These are phyloP conservation scores for Sordariomycetes sp. DNA, from an alignment of 2,329 filamentous ascomycete species.

Conservation along the genomic window DNA sequence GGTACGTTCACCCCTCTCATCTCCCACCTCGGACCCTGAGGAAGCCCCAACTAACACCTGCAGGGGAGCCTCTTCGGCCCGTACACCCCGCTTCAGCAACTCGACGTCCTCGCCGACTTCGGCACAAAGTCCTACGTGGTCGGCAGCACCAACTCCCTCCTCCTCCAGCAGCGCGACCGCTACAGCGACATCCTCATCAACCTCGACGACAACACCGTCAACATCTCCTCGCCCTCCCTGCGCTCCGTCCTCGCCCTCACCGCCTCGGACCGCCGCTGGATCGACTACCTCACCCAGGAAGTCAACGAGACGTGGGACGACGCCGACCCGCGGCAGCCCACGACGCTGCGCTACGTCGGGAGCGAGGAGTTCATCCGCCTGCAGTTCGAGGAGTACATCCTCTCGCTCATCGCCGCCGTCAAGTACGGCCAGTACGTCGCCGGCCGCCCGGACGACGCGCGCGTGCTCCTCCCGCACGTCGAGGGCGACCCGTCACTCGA, in stretches of 20 bases:
- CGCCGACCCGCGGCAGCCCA: slow-evolving; percentile 76
- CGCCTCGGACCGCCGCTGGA: slow-evolving; percentile 85
- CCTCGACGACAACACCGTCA: slow-evolving; percentile 80
- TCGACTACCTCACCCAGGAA: slow-evolving; percentile 86
- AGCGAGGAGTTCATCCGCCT: slow-evolving; percentile 96
- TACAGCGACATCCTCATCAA: slow-evolving; percentile 97
- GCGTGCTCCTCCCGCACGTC: slow-evolving; percentile 49
- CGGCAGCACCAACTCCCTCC: slow-evolving; percentile 88
- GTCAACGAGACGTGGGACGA: slow-evolving; percentile 98
- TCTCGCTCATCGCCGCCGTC: slow-evolving; percentile 76
- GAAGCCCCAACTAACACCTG: not conserved
- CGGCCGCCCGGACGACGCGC: slow-evolving; percentile 44
- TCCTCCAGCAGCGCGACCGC: slow-evolving; percentile 87
- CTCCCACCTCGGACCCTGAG: slow-evolving; percentile 1
- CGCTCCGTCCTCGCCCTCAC: slow-evolving; percentile 68
- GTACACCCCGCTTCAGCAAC: slow-evolving; percentile 90
- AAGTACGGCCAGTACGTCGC: slow-evolving; percentile 74
- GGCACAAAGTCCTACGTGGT: slow-evolving; percentile 97
- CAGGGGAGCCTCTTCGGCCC: slow-evolving; percentile 90
- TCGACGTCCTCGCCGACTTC: slow-evolving; percentile 86
- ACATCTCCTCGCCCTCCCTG: slow-evolving; percentile 70
- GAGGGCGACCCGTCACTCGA: slow-evolving; percentile 80
- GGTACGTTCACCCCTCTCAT: slow-evolving; percentile 28
- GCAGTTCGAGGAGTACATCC: slow-evolving; percentile 93
- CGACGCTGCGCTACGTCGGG: slow-evolving; percentile 86